phyloP scores from a whole-genome alignment of 306 rosid species.

The Benincasa hispida region DNA sequence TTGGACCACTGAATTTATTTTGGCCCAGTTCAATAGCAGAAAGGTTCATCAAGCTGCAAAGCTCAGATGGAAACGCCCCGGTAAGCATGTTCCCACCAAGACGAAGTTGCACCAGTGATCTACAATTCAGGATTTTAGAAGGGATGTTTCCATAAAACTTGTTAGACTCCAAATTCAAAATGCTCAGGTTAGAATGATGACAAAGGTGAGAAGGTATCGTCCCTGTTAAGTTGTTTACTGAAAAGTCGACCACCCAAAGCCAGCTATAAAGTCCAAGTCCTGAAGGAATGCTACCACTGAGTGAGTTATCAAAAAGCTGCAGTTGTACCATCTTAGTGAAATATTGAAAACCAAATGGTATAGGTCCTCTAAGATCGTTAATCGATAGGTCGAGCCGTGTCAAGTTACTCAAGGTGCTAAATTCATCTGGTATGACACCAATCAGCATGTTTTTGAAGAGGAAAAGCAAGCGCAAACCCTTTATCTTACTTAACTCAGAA shows the following conservation, averaged over 20 bases:
- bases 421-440: constrained; percentile 70
- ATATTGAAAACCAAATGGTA: constrained; percentile 62
- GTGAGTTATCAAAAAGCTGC: constrained; percentile 70
- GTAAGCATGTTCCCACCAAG: constrained; percentile 53
- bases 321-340: constrained; percentile 47
- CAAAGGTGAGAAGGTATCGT: constrained; percentile 70
- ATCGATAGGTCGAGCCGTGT: constrained; percentile 83
- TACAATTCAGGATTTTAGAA: constrained; percentile 43
- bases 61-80: constrained; percentile 64
- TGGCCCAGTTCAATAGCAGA: constrained; percentile 62
- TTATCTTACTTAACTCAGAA: constrained; percentile 55
- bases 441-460: constrained; percentile 81
- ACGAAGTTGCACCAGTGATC: constrained; percentile 51
- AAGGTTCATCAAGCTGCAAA: constrained; percentile 62
- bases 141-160: constrained; percentile 58
- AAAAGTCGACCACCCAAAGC: constrained; percentile 97
- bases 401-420: constrained; percentile 50
- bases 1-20: constrained; percentile 68
- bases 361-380: constrained; percentile 57
- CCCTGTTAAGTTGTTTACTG: constrained; percentile 56
- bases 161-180: constrained; percentile 63
- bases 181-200: constrained; percentile 37
- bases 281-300: constrained; percentile 61
- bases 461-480: constrained; percentile 46
- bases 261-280: constrained; percentile 50